Base-by-base conservation (phyloP, 192 early-diverging fungal species). In the Jimgerdemannia lactiflua region DNA sequence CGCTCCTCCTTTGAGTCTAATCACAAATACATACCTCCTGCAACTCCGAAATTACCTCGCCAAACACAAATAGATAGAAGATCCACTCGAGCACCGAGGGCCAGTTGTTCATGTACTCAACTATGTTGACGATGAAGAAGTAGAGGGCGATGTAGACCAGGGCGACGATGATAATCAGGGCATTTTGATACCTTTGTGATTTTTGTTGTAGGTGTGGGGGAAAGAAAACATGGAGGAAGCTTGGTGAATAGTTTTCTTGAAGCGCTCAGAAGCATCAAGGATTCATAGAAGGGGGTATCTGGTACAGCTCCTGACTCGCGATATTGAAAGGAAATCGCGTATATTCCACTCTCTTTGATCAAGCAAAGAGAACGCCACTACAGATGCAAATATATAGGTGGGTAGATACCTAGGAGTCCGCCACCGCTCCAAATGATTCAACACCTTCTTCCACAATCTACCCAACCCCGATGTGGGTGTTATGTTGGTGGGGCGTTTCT, bases 11-110 rank as follows among this genome's bases (percentile, higher is more conserved):
- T 29, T 29, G 29, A 29, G 29, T 29, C 29, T 29, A 29, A 29
- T 29, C 29, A 29, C 29, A 29, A 29, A 29, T 29, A 29, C 14
- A 14, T 59, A 59, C 49, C 49, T 59, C 8, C 49, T 59, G 49
- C 49, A 59, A 59, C 49, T 59, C 49, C 49, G 6, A 14, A 6
- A 41, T 19, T 6, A 18, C 9, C 40, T 68, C 67, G 6, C 67
- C 67, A 20, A 68, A 8, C 40, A 68, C 40, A 68, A 68, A 68
- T 68, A 68, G 19, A 41, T 68, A 68, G 19, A 68, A 68, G 67
- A 68, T 68, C 67, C 67, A 41, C 9, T 20, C 40, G 29, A 39
- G 67, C 40, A 20, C 8, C 7, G 19, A 20, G 19, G 67, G 67
- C 67, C 67, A 68, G 40, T 19, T 68, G 67, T 68, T 68, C 40